phyloP scores from a whole-genome alignment of 2,329 filamentous ascomycete genomes.

The Penicillium olsonii region DNA sequence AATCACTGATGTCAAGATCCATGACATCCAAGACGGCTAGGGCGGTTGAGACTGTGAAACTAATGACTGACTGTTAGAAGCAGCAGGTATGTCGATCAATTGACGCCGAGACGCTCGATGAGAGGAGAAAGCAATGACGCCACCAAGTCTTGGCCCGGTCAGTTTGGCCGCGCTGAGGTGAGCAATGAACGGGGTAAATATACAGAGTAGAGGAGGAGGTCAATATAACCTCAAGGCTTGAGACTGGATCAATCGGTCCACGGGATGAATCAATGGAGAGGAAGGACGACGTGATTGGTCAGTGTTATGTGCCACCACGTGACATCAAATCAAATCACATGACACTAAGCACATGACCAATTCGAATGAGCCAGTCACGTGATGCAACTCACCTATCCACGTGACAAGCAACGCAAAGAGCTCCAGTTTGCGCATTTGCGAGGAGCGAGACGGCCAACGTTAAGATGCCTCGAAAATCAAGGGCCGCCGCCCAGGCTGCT shows the following conservation, averaged over 20 bases:
- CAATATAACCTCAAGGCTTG: no score
- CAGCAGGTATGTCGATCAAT: constrained; percentile 7
- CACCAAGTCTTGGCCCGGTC: neutral
- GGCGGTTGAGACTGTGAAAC: constrained; percentile 3
- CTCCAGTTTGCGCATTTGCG: constrained; percentile 10
- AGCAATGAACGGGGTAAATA: no score
- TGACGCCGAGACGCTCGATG: constrained; percentile 5
- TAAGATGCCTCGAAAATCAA: constrained; percentile 47
- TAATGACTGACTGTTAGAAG: neutral
- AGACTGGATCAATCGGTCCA: no score
- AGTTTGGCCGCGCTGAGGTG: no score
- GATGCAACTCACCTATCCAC: neutral
- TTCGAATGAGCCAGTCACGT: neutral
- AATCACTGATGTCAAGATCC: neutral
- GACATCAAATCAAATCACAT: constrained; percentile 1
- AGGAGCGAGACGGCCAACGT: constrained; percentile 4
- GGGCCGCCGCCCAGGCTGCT: constrained; percentile 50
- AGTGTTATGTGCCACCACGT: no score
- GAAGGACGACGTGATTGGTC: no score
- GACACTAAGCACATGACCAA: neutral
- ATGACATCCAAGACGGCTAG: constrained; percentile 1
- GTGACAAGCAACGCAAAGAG: constrained; percentile 15
- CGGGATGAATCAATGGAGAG: no score
- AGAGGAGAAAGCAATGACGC: neutral
- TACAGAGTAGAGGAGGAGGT: no score